phyloP scores from a whole-genome alignment of 2,329 filamentous ascomycete species.

The Phialophora verrucosa region DNA sequence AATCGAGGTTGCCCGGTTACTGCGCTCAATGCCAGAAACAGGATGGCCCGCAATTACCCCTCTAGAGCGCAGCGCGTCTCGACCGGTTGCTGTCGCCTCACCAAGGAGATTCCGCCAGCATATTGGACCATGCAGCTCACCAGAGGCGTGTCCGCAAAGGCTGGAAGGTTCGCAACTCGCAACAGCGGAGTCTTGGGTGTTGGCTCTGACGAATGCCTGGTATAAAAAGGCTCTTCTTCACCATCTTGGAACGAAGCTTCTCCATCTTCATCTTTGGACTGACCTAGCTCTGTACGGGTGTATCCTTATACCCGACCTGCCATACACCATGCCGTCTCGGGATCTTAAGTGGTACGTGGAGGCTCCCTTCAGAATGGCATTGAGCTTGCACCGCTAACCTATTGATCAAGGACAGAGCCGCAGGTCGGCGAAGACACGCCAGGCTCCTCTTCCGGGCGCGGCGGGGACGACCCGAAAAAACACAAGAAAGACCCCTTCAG shows the following conservation, averaged over 20 bases:
- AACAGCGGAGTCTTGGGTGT: background rate
- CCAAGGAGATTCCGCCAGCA: background rate
- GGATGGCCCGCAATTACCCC: background rate
- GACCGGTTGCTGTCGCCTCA: background rate
- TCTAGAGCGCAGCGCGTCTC: background rate
- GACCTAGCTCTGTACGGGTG: background rate
- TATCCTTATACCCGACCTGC: background rate
- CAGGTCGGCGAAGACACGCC: background rate
- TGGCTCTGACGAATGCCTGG: background rate
- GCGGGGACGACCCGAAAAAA: background rate
- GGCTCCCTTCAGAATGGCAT: background rate
- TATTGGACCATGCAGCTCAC: background rate
- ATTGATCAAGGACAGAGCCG: background rate
- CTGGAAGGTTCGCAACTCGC: background rate
- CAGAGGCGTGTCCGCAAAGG: background rate
- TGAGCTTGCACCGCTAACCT: background rate
- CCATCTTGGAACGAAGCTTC: background rate
- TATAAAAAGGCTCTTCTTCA: background rate
- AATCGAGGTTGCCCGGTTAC: background rate
- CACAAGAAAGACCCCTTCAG: background rate
- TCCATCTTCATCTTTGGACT: background rate
- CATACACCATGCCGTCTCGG: background rate
- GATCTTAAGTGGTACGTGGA: background rate
- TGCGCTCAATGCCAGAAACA: background rate
- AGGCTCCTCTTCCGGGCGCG: background rate